Conservation (phyloP, 2,329 filamentous ascomycete species). For the Hypoxylon sp. region DNA sequence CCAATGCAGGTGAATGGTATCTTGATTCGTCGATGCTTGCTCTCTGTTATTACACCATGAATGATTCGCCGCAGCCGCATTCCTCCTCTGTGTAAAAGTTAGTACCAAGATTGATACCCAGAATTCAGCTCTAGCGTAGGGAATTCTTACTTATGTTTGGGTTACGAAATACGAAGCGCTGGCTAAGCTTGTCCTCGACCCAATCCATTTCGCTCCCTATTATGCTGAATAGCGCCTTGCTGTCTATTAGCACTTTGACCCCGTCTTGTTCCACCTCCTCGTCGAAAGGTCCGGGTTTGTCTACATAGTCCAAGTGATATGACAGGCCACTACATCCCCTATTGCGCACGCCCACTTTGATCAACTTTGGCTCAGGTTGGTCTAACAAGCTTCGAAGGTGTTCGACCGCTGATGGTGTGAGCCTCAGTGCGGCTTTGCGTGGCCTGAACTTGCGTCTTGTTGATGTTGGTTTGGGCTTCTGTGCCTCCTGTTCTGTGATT, state of each 20-base stretch:
- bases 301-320: conserved; percentile 95
- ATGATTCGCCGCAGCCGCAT: conserved; percentile 96
- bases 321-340: conserved; percentile 93
- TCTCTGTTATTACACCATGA: conserved; percentile 75
- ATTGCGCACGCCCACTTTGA: conserved; percentile 94
- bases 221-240: conserved; percentile 97
- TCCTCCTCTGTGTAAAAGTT: conserved; percentile 81
- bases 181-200: conserved; percentile 94
- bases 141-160: conserved; percentile 92
- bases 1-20: conserved; percentile 49
- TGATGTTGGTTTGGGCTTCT: conserved; percentile 73
- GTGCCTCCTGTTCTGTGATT: conserved; percentile 74
- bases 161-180: conserved; percentile 94
- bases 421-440: conserved; percentile 90
- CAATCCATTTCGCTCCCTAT: conserved; percentile 99
- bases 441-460: conserved; percentile 79
- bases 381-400: conserved; percentile 84
- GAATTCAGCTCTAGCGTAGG: not conserved
- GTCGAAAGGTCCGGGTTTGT: conserved; percentile 89
- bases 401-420: conserved; percentile 83
- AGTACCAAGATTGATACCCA: conserved; percentile 5
- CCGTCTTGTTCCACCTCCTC: conserved; percentile 96
- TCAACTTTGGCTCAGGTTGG: conserved; percentile 90
- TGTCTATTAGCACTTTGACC: conserved; percentile 95
- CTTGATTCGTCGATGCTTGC: conserved; percentile 28